These are phyloP conservation scores for Jatropha curcas DNA, from an alignment of 345 rosid species.

Conservation along the genomic window DNA sequence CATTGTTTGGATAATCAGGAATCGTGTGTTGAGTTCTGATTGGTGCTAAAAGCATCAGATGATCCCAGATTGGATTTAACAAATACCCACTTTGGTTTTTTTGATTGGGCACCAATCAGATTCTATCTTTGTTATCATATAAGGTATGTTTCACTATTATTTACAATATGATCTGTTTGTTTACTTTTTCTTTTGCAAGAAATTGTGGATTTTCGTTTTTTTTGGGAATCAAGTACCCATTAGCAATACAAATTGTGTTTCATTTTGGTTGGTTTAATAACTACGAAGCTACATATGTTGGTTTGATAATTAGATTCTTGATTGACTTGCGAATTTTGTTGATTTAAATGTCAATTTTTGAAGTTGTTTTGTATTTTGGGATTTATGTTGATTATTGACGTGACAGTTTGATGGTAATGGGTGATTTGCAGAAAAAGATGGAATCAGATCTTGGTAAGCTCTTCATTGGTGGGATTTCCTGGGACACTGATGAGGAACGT, in stretches of 20 bases:
- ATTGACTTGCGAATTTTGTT: constrained; percentile 23
- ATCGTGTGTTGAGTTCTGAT: constrained; percentile 37
- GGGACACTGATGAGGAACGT: constrained; percentile 97
- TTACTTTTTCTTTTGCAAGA: not conserved
- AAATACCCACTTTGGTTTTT: constrained; percentile 39
- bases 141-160: constrained; percentile 43
- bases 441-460: constrained; percentile 99
- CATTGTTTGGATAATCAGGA: constrained; percentile 32
- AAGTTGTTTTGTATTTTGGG: constrained; percentile 16
- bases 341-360: constrained; percentile 12
- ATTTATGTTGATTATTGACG: constrained; percentile 35
- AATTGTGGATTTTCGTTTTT: not conserved
- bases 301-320: constrained; percentile 16
- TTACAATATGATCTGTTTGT: constrained; percentile 36
- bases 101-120: constrained; percentile 54
- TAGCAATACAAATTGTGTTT: constrained; percentile 5
- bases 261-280: constrained; percentile 19
- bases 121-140: constrained; percentile 47
- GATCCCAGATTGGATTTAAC: constrained; percentile 66
- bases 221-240: not conserved
- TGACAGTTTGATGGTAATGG: constrained; percentile 26
- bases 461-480: constrained; percentile 97
- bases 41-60: constrained; percentile 45
- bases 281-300: constrained; percentile 14
- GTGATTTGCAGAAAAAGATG: constrained; percentile 63